A percentile compares a stretch with the other conserved stretches of the same genome.
Evolutionary conservation across 2,329 filamentous ascomycete species (phyloP).

Genomic region (Periconia sp.): DNA sequence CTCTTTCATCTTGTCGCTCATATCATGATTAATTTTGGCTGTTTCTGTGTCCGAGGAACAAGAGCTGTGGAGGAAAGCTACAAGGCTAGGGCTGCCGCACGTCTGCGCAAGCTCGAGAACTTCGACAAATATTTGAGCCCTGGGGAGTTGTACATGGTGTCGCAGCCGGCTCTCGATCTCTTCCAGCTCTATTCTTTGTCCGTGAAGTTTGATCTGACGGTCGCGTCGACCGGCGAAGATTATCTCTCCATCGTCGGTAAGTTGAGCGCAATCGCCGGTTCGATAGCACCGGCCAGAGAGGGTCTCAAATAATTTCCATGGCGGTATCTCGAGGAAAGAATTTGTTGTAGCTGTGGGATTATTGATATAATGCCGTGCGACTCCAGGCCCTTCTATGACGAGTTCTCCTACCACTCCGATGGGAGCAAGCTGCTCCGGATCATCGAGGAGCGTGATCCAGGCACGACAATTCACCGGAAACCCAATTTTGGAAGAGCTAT

Average conservation of each 20-base stretch:
- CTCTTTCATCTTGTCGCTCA: too few relatives aligned
- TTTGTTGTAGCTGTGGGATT: constrained; percentile 22
- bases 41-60: neutral
- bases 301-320: neutral
- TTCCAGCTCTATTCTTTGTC: constrained; percentile 17
- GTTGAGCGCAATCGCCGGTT: constrained; percentile 15
- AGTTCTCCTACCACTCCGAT: constrained; percentile 24
- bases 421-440: constrained; percentile 20
- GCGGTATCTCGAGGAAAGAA: constrained; percentile 31
- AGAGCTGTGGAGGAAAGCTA: neutral
- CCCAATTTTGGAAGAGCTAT: constrained; percentile 43
- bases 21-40: neutral
- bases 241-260: constrained; percentile 12
- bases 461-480: constrained; percentile 32
- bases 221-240: constrained; percentile 7
- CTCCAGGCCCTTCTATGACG: constrained; percentile 21
- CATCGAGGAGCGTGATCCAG: constrained; percentile 27
- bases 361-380: constrained; percentile 27
- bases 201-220: constrained; percentile 15
- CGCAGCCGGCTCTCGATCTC: too few relatives aligned
- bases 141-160: constrained; percentile 9
- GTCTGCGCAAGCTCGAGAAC: too few relatives aligned
- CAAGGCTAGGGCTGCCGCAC: too few relatives aligned
- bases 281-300: constrained; percentile 5
- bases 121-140: neutral